Conservation (phyloP, 257 asterid species). For the Penstemon davidsonii region DNA sequence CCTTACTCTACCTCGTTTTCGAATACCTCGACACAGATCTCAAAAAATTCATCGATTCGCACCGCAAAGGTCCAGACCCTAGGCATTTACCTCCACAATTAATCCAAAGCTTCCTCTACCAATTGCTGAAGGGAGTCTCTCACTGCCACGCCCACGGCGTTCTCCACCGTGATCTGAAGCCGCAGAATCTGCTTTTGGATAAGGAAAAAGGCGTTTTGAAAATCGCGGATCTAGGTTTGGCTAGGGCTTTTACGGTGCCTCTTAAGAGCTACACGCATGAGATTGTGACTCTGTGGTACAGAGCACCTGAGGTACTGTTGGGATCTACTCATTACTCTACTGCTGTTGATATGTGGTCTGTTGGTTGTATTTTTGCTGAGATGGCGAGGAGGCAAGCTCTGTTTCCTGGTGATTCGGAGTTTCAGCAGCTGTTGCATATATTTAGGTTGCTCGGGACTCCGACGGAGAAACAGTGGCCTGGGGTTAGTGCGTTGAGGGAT, state of each 20-base stretch:
- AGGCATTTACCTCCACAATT: slow-evolving; percentile 61
- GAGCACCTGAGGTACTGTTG: slow-evolving; percentile 94
- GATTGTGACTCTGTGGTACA: slow-evolving; percentile 95
- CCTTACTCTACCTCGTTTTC: slow-evolving; percentile 82
- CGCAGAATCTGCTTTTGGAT: slow-evolving; percentile 86
- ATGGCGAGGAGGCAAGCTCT: slow-evolving; percentile 90
- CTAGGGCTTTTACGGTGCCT: slow-evolving; percentile 92
- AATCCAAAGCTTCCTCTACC: slow-evolving; percentile 76
- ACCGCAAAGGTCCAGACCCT: slow-evolving; percentile 81
- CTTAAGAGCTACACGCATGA: slow-evolving; percentile 96
- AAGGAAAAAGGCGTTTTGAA: slow-evolving; percentile 88
- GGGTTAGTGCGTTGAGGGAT: slow-evolving; percentile 72
- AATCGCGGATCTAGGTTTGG: slow-evolving; percentile 97
- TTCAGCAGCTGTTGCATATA: slow-evolving; percentile 87
- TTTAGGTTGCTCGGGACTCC: slow-evolving; percentile 92
- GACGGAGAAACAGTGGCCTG: slow-evolving; percentile 84
- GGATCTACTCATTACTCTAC: slow-evolving; percentile 94
- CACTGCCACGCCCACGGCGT: slow-evolving; percentile 98
- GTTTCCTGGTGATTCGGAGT: slow-evolving; percentile 94
- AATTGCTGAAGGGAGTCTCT: slow-evolving; percentile 86
- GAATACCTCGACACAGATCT: slow-evolving; percentile 94
- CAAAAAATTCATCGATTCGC: slow-evolving; percentile 79
- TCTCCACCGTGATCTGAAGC: slow-evolving; percentile 95
- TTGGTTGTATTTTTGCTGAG: slow-evolving; percentile 96
- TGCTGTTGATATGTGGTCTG: slow-evolving; percentile 98